Base-by-base conservation (phyloP, 140 eudicot genomes). In the Oenanthe javanica region DNA sequence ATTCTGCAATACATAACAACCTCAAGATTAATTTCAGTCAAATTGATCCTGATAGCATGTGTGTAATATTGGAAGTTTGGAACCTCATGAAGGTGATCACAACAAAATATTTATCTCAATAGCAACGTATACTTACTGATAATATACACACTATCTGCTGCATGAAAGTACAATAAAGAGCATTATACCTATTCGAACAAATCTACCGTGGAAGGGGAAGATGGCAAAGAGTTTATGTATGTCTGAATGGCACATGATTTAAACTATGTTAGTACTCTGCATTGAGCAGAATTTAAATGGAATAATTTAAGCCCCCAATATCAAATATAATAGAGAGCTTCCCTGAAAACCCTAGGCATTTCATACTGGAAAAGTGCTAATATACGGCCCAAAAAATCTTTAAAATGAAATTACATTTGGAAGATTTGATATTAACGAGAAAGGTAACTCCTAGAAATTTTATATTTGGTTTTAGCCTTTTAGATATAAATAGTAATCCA, bases 1-100 rank as follows among this genome's bases (percentile, higher is more conserved):
- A 82, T 92, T 96, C 98, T 94, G 89, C 79, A 21, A 31, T 11
- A n/a, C n/a, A n/a, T n/a, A 49, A 76, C 72, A 25, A 73, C 14
- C 36, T 19, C 25, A 43, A 43, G 11, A 38, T 43, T 72, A 43
- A 14, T 72, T 42, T 72, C 36, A 72, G 23, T 45, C 47, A 72
- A 7, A 38, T 46, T 72, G 45, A 70, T 15, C 47, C 75, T 31
- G 50, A 43, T 36, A 0, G 21, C 50, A 40, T 72, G 8, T 16
- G 52, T 61, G 11, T 19, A 40, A 72, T 43, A 42, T 18, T 72
- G 76, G 49, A 42, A 42, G 3, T 42, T n/a, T 42, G 4, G 45
- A 43, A 72, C 47, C 23, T 38, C 14, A 23, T 38, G 8, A 31
- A 25, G 5, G 52, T 42, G 49, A 70, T 40, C 46, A 38, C 1